phyloP scores from a whole-genome alignment of 1,284 basidiomycete genomes.

The Agaricales sp. region DNA sequence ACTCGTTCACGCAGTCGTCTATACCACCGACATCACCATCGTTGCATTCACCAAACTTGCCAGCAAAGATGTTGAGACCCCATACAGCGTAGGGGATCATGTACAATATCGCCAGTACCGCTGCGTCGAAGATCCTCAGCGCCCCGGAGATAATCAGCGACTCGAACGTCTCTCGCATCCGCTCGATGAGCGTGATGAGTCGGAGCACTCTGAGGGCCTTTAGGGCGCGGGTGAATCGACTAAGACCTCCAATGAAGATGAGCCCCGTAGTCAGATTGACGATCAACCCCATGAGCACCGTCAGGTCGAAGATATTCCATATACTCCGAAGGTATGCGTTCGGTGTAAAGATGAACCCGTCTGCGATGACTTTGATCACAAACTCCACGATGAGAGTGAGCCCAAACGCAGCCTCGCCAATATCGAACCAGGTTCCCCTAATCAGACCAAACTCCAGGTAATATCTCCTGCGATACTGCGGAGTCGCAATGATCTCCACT shows the following conservation, averaged over 20 bases:
- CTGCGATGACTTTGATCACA: conserved; percentile 85
- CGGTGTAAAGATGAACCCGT: conserved; percentile 88
- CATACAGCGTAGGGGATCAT: conserved; percentile 97
- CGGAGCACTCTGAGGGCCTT: conserved; percentile 88
- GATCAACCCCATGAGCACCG: conserved; percentile 77
- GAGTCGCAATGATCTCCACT: conserved; percentile 83
- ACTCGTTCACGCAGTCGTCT: conserved; percentile 72
- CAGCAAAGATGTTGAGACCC: conserved; percentile 92
- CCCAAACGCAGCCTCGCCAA: conserved; percentile 73
- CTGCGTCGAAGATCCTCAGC: conserved; percentile 82
- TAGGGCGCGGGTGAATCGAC: conserved; percentile 75
- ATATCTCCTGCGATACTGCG: conserved; percentile 75
- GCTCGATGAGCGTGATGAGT: conserved; percentile 82
- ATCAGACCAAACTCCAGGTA: conserved; percentile 50
- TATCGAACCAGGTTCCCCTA: conserved; percentile 81
- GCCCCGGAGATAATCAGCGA: conserved; percentile 88
- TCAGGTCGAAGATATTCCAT: conserved; percentile 90
- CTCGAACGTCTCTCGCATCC: conserved; percentile 86
- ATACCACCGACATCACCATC: conserved; percentile 52
- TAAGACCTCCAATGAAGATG: conserved; percentile 72
- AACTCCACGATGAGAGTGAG: conserved; percentile 79
- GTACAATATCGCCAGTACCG: conserved; percentile 87
- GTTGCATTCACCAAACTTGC: conserved; percentile 81
- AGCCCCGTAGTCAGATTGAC: conserved; percentile 78
- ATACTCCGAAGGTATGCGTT: conserved; percentile 89